Evolutionary conservation across 352 stramenopile species (phyloP).

Genomic region (Phytophthora pisi): DNA sequence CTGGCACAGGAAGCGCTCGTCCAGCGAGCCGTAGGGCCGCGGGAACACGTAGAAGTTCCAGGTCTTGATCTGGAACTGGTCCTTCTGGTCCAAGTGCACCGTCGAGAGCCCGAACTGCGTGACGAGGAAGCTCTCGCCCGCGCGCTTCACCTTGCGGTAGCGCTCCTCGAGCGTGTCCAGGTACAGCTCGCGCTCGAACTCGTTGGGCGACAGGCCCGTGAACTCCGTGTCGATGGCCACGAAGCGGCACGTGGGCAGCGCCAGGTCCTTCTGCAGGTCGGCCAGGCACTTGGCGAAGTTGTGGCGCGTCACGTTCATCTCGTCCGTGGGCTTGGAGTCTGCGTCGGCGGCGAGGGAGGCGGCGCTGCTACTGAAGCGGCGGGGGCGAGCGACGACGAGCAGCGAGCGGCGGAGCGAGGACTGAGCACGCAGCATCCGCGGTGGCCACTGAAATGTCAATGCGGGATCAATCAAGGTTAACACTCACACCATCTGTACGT

Average conservation of each 20-base stretch:
- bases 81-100: slow-evolving; percentile 64
- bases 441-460: slow-evolving; percentile 19
- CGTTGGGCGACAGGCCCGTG: slow-evolving; percentile 73
- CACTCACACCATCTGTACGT: slow-evolving; percentile 3
- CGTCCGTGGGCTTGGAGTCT: slow-evolving; percentile 1
- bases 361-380: slow-evolving; percentile 15
- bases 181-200: slow-evolving; percentile 66
- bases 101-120: slow-evolving; percentile 85
- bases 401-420: slow-evolving; percentile 34
- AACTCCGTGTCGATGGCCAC: slow-evolving; percentile 88
- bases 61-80: slow-evolving; percentile 71
- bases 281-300: slow-evolving; percentile 72
- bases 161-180: slow-evolving; percentile 81
- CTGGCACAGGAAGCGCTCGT: slow-evolving; percentile 84
- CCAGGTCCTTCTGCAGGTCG: slow-evolving; percentile 66
- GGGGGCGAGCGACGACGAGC: slow-evolving; percentile 19
- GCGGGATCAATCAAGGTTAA: neutral
- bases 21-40: slow-evolving; percentile 59
- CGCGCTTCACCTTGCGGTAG: slow-evolving; percentile 74
- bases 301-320: slow-evolving; percentile 86
- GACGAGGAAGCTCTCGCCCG: slow-evolving; percentile 82
- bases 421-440: slow-evolving; percentile 40
- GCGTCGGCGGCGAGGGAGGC: too few species aligned
- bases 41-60: slow-evolving; percentile 91
- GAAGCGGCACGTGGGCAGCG: slow-evolving; percentile 67